A percentile compares a stretch with the other conserved stretches of the same genome.
Conservation (phyloP, 73 alveolate genomes). For the Paramecium bursaria region DNA sequence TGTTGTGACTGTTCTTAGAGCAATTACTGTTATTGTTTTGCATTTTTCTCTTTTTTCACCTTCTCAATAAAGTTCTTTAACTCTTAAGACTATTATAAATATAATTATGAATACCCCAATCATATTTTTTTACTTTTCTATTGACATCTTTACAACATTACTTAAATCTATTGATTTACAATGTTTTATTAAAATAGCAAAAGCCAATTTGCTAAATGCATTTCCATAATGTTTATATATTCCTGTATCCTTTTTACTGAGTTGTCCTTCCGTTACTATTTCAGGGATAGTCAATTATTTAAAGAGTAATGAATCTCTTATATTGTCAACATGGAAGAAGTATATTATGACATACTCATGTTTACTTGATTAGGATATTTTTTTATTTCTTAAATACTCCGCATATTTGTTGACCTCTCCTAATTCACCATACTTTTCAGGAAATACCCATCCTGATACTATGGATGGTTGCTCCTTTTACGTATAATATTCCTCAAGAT, state of each 20-base stretch:
- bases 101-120: too few relatives aligned
- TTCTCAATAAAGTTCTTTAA: too few relatives aligned
- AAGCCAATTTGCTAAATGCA: constrained; percentile 2
- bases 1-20: too few relatives aligned
- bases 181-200: neutral
- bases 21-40: too few relatives aligned
- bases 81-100: too few relatives aligned
- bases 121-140: too few relatives aligned
- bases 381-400: neutral
- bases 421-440: constrained; percentile 9
- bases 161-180: too few relatives aligned
- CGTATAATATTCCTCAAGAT: neutral
- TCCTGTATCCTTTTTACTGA: constrained; percentile 12
- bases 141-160: too few relatives aligned
- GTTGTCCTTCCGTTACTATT: constrained; percentile 2
- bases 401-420: constrained; percentile 14
- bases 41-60: too few relatives aligned
- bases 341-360: neutral
- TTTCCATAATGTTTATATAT: constrained; percentile 41
- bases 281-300: neutral
- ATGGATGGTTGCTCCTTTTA: neutral
- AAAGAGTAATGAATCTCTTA: neutral
- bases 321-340: neutral
- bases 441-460: constrained; percentile 13
- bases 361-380: neutral